Base-by-base conservation (phyloP, 1,284 basidiomycete species). In the Cryptococcus floricola region DNA sequence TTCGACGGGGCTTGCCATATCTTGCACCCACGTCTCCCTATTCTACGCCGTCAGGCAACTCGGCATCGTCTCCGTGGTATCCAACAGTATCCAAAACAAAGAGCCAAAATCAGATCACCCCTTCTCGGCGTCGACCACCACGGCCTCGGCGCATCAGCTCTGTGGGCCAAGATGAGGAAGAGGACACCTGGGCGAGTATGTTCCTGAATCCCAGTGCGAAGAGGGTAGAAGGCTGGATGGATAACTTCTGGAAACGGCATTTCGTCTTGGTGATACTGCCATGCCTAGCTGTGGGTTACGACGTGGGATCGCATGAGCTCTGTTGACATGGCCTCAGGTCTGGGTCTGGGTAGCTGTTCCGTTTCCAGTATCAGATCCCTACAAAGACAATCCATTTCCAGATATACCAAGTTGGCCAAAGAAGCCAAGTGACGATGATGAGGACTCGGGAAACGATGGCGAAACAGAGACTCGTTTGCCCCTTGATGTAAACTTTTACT, bases 321-420 rank as follows among this genome's bases (percentile, higher is more conserved):
- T 8, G 46, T 25, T 44, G 42, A 44, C 25, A 19, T 18, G 5
- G 10, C 5, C 8, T 14, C 42, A 77, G 73, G 70, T 80, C 1
- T 82, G 81, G 81, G 50, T 80, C 1, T 83, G 81, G 81, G 80
- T 80, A 48, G 78, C 80, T 0, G 66, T 82, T 12, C 81, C 81
- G 3, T 82, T 83, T 52, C 81, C 81, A 0, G 77, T 81, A 7
- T 75, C 73, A 4, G 79, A 81, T 56, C 80, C 80, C 16, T 76
- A 73, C 57, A 70, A 61, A 38, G 74, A 74, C 53, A 67, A 70
- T 48, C 72, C 74, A 3, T 69, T 75, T 25, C 73, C 73, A 5
- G 73, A 75, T 38, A 70, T 72, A 16, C 73, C 73, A 0, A 62
- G 65, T n/a, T 75, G 71, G 71, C 73, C 71, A 7, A 63, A 64